These are phyloP conservation scores for Colletotrichum paranaense DNA, from an alignment of 2,329 filamentous ascomycete species.

Conservation along the genomic window DNA sequence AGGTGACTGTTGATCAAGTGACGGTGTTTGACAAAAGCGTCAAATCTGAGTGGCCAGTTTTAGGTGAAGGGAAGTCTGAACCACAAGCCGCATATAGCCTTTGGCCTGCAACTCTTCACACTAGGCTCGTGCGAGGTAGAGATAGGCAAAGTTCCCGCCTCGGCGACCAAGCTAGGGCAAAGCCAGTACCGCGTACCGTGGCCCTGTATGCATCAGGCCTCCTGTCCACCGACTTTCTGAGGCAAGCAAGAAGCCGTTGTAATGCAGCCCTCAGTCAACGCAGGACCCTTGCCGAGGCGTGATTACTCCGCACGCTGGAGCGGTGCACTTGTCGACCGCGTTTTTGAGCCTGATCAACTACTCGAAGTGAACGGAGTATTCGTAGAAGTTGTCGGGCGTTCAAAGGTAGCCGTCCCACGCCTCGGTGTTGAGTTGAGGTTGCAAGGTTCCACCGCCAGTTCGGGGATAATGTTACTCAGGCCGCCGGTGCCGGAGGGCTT, in stretches of 20 bases:
- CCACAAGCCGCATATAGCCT: conserved; percentile 26
- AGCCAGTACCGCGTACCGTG: background rate
- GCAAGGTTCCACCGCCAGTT: conserved; percentile 26
- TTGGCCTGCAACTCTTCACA: conserved; percentile 20
- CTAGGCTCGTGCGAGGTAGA: conserved; percentile 30
- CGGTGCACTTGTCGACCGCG: background rate
- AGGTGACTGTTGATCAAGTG: conserved; percentile 30
- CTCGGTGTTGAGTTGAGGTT: conserved; percentile 19
- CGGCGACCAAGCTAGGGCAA: conserved; percentile 23
- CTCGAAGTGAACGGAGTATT: background rate
- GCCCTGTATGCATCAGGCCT: background rate
- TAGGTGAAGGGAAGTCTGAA: conserved; percentile 14
- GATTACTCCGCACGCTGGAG: background rate
- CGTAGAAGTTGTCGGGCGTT: background rate
- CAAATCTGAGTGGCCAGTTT: conserved; percentile 29
- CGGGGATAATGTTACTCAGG: conserved; percentile 22
- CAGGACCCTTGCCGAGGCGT: background rate
- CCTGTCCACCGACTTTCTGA: background rate
- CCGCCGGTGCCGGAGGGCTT: conserved; percentile 22
- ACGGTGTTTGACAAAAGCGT: conserved; percentile 25
- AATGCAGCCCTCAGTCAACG: background rate
- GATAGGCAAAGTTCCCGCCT: conserved; percentile 32
- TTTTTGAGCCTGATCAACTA: background rate
- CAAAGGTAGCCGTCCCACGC: conserved; percentile 2
- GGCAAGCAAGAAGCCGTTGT: background rate